Conservation (phyloP, 306 rosid genomes). For the Carpinus viminea region DNA sequence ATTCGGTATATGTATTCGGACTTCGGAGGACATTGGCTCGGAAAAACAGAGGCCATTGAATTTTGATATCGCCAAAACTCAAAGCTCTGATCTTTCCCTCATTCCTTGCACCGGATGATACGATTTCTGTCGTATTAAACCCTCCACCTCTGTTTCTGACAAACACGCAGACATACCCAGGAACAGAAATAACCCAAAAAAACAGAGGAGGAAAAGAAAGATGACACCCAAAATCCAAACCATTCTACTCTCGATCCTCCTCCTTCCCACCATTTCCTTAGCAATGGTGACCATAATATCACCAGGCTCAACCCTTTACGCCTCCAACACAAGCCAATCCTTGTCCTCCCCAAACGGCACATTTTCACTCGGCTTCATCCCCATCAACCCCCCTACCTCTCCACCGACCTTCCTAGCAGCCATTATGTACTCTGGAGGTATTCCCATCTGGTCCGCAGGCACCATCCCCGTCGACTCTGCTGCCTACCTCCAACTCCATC, state of each 20-base stretch:
- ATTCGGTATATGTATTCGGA: too few relatives aligned
- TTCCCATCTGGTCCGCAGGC: slow-evolving; percentile 67
- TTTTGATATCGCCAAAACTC: too few relatives aligned
- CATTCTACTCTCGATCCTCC: slow-evolving; percentile 15
- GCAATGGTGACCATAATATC: slow-evolving; percentile 15
- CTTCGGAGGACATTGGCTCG: too few relatives aligned
- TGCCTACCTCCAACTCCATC: slow-evolving; percentile 48
- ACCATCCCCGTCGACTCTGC: slow-evolving; percentile 47
- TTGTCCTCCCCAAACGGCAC: slow-evolving; percentile 46
- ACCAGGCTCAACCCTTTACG: slow-evolving; percentile 55
- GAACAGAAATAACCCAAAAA: neutral
- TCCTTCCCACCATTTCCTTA: slow-evolving; percentile 12
- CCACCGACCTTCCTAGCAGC: slow-evolving; percentile 57
- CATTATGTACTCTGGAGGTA: slow-evolving; percentile 48
- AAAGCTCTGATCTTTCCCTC: too few relatives aligned
- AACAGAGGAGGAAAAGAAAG: neutral
- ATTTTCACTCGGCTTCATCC: slow-evolving; percentile 53
- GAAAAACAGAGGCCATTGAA: too few relatives aligned
- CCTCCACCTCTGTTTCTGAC: too few relatives aligned
- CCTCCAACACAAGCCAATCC: slow-evolving; percentile 37
- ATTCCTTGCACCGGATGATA: too few relatives aligned
- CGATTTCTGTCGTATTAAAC: too few relatives aligned
- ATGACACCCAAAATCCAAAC: slow-evolving; percentile 7
- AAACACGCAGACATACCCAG: neutral
- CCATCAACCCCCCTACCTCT: slow-evolving; percentile 44